A percentile compares a stretch with the other conserved stretches of the same genome.
Evolutionary conservation across 495 filamentous ascomycete genomes (phyloP).

Genomic region (Penicillium goetzii): DNA sequence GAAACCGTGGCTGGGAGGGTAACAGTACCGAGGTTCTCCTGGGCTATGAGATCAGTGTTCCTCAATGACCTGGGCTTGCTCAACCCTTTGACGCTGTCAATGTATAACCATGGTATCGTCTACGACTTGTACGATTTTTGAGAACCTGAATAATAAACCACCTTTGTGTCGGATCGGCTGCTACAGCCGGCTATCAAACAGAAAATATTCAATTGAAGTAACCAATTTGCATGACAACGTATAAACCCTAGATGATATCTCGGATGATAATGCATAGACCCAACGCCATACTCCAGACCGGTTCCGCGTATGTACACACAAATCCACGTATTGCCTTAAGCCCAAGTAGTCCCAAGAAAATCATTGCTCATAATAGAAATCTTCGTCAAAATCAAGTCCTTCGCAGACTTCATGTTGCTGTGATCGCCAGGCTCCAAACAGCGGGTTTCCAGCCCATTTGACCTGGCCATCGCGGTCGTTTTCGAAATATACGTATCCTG

Average conservation of each 20-base stretch:
- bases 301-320: slow-evolving; percentile 10
- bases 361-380: slow-evolving; percentile 29
- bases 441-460: slow-evolving; percentile 40
- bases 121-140: slow-evolving; percentile 14
- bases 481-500: slow-evolving; percentile 50
- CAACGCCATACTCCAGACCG: slow-evolving; percentile 20
- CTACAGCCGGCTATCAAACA: neutral
- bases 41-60: slow-evolving; percentile 85
- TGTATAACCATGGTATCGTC: slow-evolving; percentile 4
- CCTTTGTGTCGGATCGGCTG: neutral
- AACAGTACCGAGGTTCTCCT: slow-evolving; percentile 85
- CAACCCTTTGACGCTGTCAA: neutral
- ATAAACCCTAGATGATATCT: slow-evolving; percentile 4
- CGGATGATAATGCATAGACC: neutral
- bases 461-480: slow-evolving; percentile 44
- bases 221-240: neutral
- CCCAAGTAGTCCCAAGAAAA: slow-evolving; percentile 18
- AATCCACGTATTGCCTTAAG: slow-evolving; percentile 15
- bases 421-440: slow-evolving; percentile 47
- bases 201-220: neutral
- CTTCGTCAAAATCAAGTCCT: slow-evolving; percentile 42
- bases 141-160: slow-evolving; percentile 5
- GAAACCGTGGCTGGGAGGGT: slow-evolving; percentile 97
- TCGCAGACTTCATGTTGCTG: slow-evolving; percentile 43
- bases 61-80: slow-evolving; percentile 27